Evolutionary conservation across 805 yeast species (phyloP).

Genomic region (Saccharomycopsis fodiens): DNA sequence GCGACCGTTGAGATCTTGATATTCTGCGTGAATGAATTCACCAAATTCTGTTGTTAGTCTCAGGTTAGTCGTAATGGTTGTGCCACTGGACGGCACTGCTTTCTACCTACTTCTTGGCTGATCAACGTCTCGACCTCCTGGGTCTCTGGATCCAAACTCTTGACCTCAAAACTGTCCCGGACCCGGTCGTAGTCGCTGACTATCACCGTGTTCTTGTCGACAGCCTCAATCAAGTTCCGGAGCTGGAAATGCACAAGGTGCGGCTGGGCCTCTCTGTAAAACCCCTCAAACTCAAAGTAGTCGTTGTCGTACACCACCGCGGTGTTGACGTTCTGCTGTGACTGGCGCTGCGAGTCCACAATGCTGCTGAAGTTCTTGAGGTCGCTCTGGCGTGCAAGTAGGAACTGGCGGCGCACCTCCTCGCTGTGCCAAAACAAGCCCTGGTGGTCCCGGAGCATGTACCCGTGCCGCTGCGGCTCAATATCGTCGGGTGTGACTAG

Average conservation of each 20-base stretch:
- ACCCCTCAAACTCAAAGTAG: constrained; percentile 28
- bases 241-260: constrained; percentile 51
- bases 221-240: constrained; percentile 36
- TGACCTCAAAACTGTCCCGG: constrained; percentile 20
- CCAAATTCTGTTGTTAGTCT: constrained; percentile 14
- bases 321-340: constrained; percentile 13
- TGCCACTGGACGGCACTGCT: neutral
- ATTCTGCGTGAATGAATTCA: constrained; percentile 9
- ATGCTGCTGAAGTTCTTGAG: constrained; percentile 25
- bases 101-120: constrained; percentile 28
- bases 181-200: constrained; percentile 10
- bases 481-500: neutral
- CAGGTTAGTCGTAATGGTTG: neutral
- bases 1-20: constrained; percentile 42
- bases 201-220: constrained; percentile 5
- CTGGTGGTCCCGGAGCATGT: constrained; percentile 24
- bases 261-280: constrained; percentile 36
- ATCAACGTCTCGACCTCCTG: constrained; percentile 27
- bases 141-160: constrained; percentile 24
- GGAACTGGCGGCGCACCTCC: constrained; percentile 22
- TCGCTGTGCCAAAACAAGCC: constrained; percentile 27
- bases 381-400: constrained; percentile 22
- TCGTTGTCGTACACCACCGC: neutral
- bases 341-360: constrained; percentile 22
- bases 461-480: neutral